Evolutionary conservation across 169 alveolate genomes (phyloP), one percentile per base, ranked within the genome.

Genomic region (Plasmodium gonderi): DNA sequence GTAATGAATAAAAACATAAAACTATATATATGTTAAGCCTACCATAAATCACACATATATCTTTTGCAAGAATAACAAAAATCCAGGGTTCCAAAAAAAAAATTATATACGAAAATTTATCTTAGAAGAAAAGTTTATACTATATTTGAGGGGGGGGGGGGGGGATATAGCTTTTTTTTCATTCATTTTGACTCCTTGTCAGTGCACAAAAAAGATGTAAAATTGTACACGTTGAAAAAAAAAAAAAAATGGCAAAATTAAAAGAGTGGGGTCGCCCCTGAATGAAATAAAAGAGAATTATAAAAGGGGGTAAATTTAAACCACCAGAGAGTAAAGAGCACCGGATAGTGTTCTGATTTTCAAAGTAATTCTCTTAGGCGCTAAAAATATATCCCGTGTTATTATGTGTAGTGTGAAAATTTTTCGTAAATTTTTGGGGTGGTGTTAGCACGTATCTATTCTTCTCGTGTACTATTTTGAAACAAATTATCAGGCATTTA

Each of bases 261-360:
- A 36, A 20, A 60, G 26, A 60, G 8, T 23, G 17, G 26, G 72
- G 72, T 6, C 72, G 36, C 26, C n/a, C 72, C 72, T n/a, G 40
- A 3, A 17, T 23, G 26, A 60, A 60, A 23, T 2, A 17, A 60
- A 60, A 60, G 17, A 60, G 9, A 23, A 36, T 60, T 60, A 8
- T n/a, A n/a, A n/a, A 60, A 20, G 11, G 72, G 40, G 17, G 17
- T 60, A 60, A 12, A 60, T 20, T 60, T 60, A 60, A 60, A 8
- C 69, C 72, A 36, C 72, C 72, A 60, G 72, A 60, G 72, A 60
- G 72, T 29, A 60, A 60, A 60, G 72, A 60, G 72, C 72, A 60
- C 72, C 72, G 17, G 31, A 5, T 60, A 36, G 5, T 60, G 26
- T 3, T 20, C 36, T n/a, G 17, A 60, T 12, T 3, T n/a, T 60